These are phyloP conservation scores for Plectosphaerella cucumerina DNA, from an alignment of 2,329 filamentous ascomycete species.

Conservation along the genomic window DNA sequence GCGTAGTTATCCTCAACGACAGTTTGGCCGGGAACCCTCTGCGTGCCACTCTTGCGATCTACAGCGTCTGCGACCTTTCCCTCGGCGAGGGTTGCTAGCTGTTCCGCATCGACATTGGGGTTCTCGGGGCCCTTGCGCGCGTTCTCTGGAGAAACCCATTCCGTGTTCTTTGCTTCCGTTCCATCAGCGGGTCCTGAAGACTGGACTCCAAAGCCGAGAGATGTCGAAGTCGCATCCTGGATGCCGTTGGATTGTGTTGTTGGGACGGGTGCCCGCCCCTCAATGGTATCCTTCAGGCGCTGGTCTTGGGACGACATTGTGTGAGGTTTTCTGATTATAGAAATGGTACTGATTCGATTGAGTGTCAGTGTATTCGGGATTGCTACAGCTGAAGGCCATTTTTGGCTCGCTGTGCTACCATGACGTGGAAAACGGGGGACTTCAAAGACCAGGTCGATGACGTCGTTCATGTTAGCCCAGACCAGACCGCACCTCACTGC, in stretches of 20 bases:
- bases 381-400: neutral
- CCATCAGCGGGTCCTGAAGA: slow-evolving; percentile 14
- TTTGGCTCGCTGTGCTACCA: neutral
- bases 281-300: slow-evolving; percentile 3
- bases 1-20: slow-evolving; percentile 13
- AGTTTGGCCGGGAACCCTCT: slow-evolving; percentile 14
- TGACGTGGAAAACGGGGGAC: neutral
- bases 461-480: neutral
- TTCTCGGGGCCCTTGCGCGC: slow-evolving; percentile 8
- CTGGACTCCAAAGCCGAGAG: slow-evolving; percentile 13
- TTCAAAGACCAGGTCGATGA: neutral
- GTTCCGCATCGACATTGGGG: slow-evolving; percentile 17
- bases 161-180: slow-evolving; percentile 11
- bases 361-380: neutral
- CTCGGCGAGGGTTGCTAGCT: slow-evolving; percentile 17
- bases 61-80: slow-evolving; percentile 20
- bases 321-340: neutral
- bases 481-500: too few relatives aligned
- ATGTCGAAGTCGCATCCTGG: slow-evolving; percentile 13
- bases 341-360: neutral
- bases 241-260: slow-evolving; percentile 1
- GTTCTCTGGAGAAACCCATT: neutral
- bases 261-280: slow-evolving; percentile 8
- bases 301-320: slow-evolving; percentile 2
- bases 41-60: slow-evolving; percentile 16